These are phyloP conservation scores for Clarkia xantiana DNA, from an alignment of 345 rosid genomes.

Conservation along the genomic window DNA sequence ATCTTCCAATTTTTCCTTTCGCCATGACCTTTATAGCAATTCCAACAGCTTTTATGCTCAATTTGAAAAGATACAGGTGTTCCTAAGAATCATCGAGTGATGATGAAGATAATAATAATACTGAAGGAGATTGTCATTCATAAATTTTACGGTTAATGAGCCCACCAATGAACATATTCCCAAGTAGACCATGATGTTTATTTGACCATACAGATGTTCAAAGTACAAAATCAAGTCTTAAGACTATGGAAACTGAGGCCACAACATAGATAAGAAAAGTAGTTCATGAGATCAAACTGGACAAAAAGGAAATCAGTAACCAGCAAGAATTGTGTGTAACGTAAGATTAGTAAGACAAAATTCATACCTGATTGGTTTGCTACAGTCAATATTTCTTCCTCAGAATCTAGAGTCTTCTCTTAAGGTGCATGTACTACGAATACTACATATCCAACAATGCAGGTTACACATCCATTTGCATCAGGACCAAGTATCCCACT, in stretches of 20 bases:
- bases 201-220: conserved; percentile 76
- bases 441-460: conserved; percentile 79
- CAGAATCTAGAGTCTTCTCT: conserved; percentile 63
- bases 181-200: conserved; percentile 63
- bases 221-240: conserved; percentile 72
- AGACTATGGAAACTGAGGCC: conserved; percentile 45
- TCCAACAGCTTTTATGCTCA: conserved; percentile 88
- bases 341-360: background rate
- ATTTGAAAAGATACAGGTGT: conserved; percentile 29
- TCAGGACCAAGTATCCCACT: too few relatives aligned
- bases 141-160: conserved; percentile 50
- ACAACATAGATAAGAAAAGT: conserved; percentile 67
- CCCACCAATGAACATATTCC: conserved; percentile 89
- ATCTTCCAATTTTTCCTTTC: conserved; percentile 64
- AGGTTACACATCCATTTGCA: conserved; percentile 77
- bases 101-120: background rate
- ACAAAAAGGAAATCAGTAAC: conserved; percentile 4
- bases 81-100: background rate
- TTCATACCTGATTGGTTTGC: conserved; percentile 67
- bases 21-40: conserved; percentile 79
- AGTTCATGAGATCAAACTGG: conserved; percentile 18
- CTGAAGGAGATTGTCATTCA: background rate
- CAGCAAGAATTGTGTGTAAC: conserved; percentile 1
- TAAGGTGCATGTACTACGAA: conserved; percentile 84
- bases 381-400: conserved; percentile 63